A percentile compares a stretch with the other conserved stretches of the same genome.
These are phyloP conservation scores for Debaryomyces coudertii DNA, from an alignment of 1,139 yeast species.

Conservation along the genomic window DNA sequence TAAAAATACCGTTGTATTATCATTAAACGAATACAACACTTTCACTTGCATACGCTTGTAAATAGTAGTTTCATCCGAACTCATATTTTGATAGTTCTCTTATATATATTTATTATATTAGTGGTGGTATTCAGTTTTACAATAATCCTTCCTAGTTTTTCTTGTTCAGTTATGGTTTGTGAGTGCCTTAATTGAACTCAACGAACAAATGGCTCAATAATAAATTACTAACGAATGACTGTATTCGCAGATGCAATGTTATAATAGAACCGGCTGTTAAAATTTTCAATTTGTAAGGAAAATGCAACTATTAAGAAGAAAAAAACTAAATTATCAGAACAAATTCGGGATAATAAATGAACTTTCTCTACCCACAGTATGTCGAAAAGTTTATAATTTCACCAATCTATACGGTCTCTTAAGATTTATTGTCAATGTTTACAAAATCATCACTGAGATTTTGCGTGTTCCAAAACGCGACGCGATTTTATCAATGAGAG, in stretches of 20 bases:
- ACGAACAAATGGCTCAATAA: conserved; percentile 3
- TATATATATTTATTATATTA: conserved; percentile 1
- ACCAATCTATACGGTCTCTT: not conserved
- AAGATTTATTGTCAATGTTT: conserved; percentile 7
- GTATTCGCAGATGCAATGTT: conserved; percentile 1
- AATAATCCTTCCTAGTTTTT: not conserved
- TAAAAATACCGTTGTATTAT: conserved; percentile 57
- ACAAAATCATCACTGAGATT: conserved; percentile 8
- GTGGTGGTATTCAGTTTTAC: not conserved
- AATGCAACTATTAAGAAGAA: conserved; percentile 2
- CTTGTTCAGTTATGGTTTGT: not conserved
- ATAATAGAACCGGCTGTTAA: conserved; percentile 1
- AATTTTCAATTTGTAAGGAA: not conserved
- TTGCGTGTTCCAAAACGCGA: conserved; percentile 10
- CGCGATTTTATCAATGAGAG: conserved; percentile 8
- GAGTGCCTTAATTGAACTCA: not conserved
- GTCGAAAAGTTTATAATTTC: not conserved
- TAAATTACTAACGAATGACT: not conserved
- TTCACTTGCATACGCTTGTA: conserved; percentile 54
- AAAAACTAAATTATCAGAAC: not conserved
- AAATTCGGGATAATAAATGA: not conserved
- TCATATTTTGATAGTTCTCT: conserved; percentile 14
- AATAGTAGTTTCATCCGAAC: conserved; percentile 24
- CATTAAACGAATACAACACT: conserved; percentile 63
- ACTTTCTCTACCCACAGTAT: not conserved